Evolutionary conservation across 441 rosid species (phyloP).

Genomic region (Pelargonium myrrhifolium): DNA sequence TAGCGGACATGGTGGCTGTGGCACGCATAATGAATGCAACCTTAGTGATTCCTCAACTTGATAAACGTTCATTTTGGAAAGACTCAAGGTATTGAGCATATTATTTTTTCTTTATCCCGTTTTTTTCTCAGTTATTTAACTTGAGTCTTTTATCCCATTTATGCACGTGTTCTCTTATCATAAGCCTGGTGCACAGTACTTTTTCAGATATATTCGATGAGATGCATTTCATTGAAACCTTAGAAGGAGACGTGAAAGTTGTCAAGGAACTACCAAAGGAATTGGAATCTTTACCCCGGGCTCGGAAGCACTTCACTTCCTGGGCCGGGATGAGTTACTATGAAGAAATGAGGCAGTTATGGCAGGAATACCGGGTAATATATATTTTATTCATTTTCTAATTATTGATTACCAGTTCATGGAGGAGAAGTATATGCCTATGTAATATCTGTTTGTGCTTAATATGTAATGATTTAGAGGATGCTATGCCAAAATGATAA

Average conservation of each 20-base stretch:
- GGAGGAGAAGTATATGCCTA: too few relatives aligned
- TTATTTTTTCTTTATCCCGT: conserved; percentile 3
- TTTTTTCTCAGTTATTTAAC: neutral
- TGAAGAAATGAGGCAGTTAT: conserved; percentile 63
- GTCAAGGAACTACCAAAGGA: conserved; percentile 67
- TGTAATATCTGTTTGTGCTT: too few relatives aligned
- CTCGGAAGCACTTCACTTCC: conserved; percentile 82
- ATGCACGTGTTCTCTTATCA: conserved; percentile 9
- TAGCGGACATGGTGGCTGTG: conserved; percentile 90
- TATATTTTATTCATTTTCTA: neutral
- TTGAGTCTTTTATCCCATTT: neutral
- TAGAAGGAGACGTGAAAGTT: conserved; percentile 64
- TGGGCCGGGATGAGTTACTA: conserved; percentile 80
- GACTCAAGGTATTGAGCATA: conserved; percentile 60
- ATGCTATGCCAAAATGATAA: too few relatives aligned
- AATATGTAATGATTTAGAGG: too few relatives aligned
- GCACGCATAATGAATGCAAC: conserved; percentile 94
- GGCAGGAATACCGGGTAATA: conserved; percentile 63
- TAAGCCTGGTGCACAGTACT: conserved; percentile 36
- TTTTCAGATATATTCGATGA: conserved; percentile 86
- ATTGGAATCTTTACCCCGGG: conserved; percentile 62
- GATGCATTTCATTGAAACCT: conserved; percentile 51
- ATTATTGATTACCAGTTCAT: too few relatives aligned
- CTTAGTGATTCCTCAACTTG: conserved; percentile 82
- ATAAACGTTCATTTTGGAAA: conserved; percentile 88